phyloP scores from a whole-genome alignment of 2,329 filamentous ascomycete species.

The Teratosphaeriaceae sp. region DNA sequence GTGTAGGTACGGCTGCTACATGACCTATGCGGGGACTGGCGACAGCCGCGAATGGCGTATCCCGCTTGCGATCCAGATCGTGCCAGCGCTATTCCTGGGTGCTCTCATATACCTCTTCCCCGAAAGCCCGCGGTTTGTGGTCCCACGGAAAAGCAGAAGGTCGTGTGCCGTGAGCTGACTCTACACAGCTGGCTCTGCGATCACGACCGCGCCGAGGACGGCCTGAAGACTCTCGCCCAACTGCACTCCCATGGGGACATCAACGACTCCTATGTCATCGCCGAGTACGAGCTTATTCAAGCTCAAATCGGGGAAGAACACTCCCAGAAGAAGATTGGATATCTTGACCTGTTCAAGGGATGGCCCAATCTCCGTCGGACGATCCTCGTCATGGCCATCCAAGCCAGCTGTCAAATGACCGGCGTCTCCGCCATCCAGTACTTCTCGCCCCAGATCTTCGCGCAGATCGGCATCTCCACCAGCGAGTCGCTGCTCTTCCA shows the following conservation, averaged over 20 bases:
- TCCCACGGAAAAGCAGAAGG: no score
- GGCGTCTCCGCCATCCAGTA: constrained; percentile 26
- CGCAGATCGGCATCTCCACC: constrained; percentile 17
- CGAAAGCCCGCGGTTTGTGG: constrained; percentile 12
- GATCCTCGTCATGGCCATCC: constrained; percentile 20
- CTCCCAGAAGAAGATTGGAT: constrained; percentile 14
- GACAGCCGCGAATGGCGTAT: constrained; percentile 20
- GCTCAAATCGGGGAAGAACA: constrained; percentile 19
- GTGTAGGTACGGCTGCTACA: constrained; percentile 14
- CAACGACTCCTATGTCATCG: constrained; percentile 18
- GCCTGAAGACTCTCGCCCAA: constrained; percentile 13
- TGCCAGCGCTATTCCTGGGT: constrained; percentile 17
- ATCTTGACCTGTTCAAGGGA: constrained; percentile 19
- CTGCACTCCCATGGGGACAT: constrained; percentile 20
- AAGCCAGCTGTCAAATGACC: constrained; percentile 26
- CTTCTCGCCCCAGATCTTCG: constrained; percentile 22
- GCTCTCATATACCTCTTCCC: constrained; percentile 18
- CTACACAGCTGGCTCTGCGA: constrained; percentile 17
- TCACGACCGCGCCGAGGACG: constrained; percentile 15
- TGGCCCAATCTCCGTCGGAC: constrained; percentile 20
- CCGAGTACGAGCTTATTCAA: constrained; percentile 21
- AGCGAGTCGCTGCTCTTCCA: constrained; percentile 15
- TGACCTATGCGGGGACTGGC: constrained; percentile 13
- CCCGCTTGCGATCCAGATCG: constrained; percentile 16
- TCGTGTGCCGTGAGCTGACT: background rate